Evolutionary conservation across 2,329 filamentous ascomycete genomes (phyloP).

Genomic region (Massarina eburnea): DNA sequence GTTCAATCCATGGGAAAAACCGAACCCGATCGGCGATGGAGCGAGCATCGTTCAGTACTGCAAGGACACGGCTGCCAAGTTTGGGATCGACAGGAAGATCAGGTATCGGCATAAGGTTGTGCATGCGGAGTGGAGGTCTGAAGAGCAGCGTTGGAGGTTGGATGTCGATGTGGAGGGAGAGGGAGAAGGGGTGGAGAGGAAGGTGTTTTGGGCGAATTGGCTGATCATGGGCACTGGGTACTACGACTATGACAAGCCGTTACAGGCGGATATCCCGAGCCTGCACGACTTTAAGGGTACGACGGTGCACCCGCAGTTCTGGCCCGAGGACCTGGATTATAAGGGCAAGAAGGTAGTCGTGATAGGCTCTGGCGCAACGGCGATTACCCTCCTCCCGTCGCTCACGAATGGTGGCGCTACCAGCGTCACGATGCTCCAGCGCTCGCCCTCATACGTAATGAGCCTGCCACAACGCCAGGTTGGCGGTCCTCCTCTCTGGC

Average conservation of each 20-base stretch:
- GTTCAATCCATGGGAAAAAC: slow-evolving; percentile 68
- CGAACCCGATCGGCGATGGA: slow-evolving; percentile 49
- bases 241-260: slow-evolving; percentile 69
- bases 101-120: slow-evolving; percentile 47
- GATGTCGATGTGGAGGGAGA: slow-evolving; percentile 41
- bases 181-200: no score
- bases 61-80: slow-evolving; percentile 45
- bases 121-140: slow-evolving; percentile 48
- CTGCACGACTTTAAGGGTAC: slow-evolving; percentile 66
- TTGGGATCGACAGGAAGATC: slow-evolving; percentile 51
- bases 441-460: slow-evolving; percentile 67
- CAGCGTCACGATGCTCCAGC: slow-evolving; percentile 77
- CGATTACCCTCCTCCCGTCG: slow-evolving; percentile 73
- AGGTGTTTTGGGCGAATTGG: slow-evolving; percentile 49
- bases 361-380: slow-evolving; percentile 78
- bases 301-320: slow-evolving; percentile 72
- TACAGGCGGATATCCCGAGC: slow-evolving; percentile 65
- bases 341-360: slow-evolving; percentile 68
- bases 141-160: slow-evolving; percentile 52
- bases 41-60: slow-evolving; percentile 49
- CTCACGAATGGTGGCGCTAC: slow-evolving; percentile 63
- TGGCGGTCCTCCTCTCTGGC: slow-evolving; percentile 39
- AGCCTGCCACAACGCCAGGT: slow-evolving; percentile 50
- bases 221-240: slow-evolving; percentile 68
- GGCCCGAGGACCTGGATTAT: slow-evolving; percentile 70